These are phyloP conservation scores for Chaetomium olivaceum DNA, from an alignment of 2,329 filamentous ascomycete genomes.

Conservation along the genomic window DNA sequence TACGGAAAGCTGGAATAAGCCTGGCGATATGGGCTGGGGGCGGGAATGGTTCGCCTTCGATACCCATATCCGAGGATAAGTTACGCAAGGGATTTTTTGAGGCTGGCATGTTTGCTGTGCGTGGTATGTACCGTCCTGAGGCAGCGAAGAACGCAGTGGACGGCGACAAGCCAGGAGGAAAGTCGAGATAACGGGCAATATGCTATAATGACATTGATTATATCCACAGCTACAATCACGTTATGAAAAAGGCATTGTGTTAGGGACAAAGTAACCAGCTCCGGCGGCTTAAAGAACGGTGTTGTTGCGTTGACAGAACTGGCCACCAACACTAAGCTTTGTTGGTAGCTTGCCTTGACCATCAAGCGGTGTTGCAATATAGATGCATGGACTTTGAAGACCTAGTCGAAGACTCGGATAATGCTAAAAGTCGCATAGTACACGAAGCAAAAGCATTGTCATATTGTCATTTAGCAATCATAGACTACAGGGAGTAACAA, in stretches of 20 bases:
- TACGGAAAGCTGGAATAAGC: conserved; percentile 12
- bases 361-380: not conserved
- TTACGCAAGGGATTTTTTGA: not conserved
- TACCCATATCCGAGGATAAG: not conserved
- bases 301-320: no score
- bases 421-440: not conserved
- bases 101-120: not conserved
- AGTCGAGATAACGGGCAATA: not conserved
- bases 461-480: not conserved
- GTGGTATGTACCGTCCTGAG: not conserved
- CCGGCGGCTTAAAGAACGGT: no score
- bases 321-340: no score
- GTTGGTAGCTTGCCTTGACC: no score
- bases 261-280: not conserved
- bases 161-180: not conserved
- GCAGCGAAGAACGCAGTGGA: not conserved
- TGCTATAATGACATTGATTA: not conserved
- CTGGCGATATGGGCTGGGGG: conserved; percentile 8
- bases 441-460: not conserved
- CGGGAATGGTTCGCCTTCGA: not conserved
- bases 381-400: not conserved
- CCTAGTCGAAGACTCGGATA: not conserved
- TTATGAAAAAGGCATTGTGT: not conserved
- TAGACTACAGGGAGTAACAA: no score
- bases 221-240: no score